Base-by-base conservation (phyloP, 2,329 filamentous ascomycete species). In the Cercospora sp. region DNA sequence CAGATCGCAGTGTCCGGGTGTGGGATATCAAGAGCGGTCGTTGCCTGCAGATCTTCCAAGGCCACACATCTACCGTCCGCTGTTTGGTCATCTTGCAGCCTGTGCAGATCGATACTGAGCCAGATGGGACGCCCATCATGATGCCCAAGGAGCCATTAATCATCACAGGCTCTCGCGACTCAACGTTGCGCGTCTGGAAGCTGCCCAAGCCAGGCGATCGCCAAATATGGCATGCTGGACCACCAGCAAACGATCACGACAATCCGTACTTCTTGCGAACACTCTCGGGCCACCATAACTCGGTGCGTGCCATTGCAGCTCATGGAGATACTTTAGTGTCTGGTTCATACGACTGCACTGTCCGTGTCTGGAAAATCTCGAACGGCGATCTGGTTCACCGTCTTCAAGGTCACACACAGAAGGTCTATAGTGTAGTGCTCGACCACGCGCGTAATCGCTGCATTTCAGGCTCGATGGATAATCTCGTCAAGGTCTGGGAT, bases 391-490 rank as follows among this genome's bases (percentile, higher is more conserved):
- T 91, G 7, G 78, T 95, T 3, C 92, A 97, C 76, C 89, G 93
- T 12, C 84, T 99, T 4, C 89, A 91, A 69, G 95, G 95, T 0
- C 95, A 99, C 77, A 87, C 88, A 0, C 90, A 94, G 78, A 98
- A 99, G 79, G 95, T 99, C 0, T 99, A 99, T 79, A 97, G 94
- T 69, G 95, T 99, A 8, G 95, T 99, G 8, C 83, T 98, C 23
- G 95, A 99, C 76, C 91, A 93, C 73, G 89, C 91, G 74, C 91
- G 95, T 67, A 96, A 96, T 76, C 91, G 94, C 48, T 99, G 95
- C 80, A 98, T 99, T 71, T 97, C 94, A 70, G 95, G 95, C 12
- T 97, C 94, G 6, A 99, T 99, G 95, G 95, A 99, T 79, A 97
- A 95, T 70, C 86, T 94, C 71, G 95, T 99, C 77, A 98, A 97